Percentiles rank a stretch among this genome's conserved stretches.
Evolutionary conservation across 106 monocot genomes (phyloP).

Genomic region (Dendrobium huoshanense): DNA sequence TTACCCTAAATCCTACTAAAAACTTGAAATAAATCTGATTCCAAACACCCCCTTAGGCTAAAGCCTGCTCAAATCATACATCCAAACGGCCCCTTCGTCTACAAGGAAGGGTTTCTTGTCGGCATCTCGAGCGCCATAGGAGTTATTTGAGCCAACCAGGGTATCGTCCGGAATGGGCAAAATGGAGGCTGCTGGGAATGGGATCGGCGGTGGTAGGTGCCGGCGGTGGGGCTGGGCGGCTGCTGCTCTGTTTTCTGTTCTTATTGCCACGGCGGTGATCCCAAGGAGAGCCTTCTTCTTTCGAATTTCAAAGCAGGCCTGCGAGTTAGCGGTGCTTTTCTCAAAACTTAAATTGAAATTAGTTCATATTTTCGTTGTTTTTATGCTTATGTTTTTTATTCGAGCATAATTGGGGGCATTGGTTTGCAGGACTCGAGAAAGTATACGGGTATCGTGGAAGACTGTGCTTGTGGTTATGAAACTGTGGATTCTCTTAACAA

Average conservation of each 20-base stretch:
- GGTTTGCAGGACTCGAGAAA: constrained; percentile 35
- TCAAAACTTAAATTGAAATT: background rate
- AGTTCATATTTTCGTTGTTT: background rate
- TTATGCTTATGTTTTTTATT: background rate
- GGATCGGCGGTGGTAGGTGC: background rate
- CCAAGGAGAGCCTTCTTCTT: background rate
- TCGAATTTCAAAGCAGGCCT: background rate
- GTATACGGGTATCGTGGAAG: constrained; percentile 89
- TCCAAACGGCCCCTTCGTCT: background rate
- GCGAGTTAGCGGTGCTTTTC: background rate
- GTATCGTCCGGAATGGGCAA: background rate
- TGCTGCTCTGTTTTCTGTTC: constrained; percentile 10
- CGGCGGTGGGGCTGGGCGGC: constrained; percentile 9
- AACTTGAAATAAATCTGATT: too few relatives aligned
- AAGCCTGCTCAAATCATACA: too few relatives aligned
- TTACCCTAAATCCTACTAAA: too few relatives aligned
- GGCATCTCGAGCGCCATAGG: background rate
- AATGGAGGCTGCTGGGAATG: background rate
- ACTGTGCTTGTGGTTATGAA: constrained; percentile 89
- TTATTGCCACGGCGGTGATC: constrained; percentile 4
- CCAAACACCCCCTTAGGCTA: too few relatives aligned
- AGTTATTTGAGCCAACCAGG: background rate
- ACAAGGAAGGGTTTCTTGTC: background rate
- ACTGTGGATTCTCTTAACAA: constrained; percentile 80
- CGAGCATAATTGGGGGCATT: background rate